Base-by-base conservation (phyloP, 352 stramenopile species). In the Paralagenidium karlingii region DNA sequence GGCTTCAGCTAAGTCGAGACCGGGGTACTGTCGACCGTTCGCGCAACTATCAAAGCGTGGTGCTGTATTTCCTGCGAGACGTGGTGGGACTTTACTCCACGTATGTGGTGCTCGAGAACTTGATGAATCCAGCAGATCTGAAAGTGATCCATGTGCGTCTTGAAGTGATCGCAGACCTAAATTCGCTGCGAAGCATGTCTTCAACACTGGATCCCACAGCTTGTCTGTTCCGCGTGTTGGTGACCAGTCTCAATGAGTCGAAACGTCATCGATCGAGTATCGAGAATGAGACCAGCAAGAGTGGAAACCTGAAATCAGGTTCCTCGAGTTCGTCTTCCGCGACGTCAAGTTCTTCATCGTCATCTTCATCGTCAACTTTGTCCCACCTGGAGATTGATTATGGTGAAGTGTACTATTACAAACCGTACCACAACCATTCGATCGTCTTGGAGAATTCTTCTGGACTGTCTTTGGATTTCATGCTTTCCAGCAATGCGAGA, bases 351-450 rank as follows among this genome's bases (percentile, higher is more conserved):
- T 43, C 37, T 13, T 49, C 26, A 26, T 24, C 13, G 19, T 20
- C 2, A 15, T 21, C 21, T 7, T 30, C 7, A 13, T n/a, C n/a
- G n/a, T n/a, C 24, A 6, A 9, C 12, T 25, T 8, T 25, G 20
- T 20, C 40, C 10, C 44, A 48, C 24, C 50, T 89, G 8, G 58
- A 78, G 33, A 82, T 92, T 24, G 78, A 92, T 45, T 88, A 82
- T 54, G 80, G 68, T 20, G 75, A 92, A 36, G 73, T 92, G 3
- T 92, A 86, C 45, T 92, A 89, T 40, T 63, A 89, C 66, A 89
- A 92, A 44, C 47, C 89, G 3, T 92, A 92, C 38, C 78, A 89
- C 44, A 92, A 92, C 37, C 78, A 92, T 58, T 92, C 78, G 24
- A 84, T 92, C 24, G 68, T 92, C 50, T 78, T 92, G 15, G 78